A percentile compares a stretch with the other conserved stretches of the same genome.
Evolutionary conservation across 371 early-diverging fungal genomes (phyloP).

Genomic region (Circinella umbellata): DNA sequence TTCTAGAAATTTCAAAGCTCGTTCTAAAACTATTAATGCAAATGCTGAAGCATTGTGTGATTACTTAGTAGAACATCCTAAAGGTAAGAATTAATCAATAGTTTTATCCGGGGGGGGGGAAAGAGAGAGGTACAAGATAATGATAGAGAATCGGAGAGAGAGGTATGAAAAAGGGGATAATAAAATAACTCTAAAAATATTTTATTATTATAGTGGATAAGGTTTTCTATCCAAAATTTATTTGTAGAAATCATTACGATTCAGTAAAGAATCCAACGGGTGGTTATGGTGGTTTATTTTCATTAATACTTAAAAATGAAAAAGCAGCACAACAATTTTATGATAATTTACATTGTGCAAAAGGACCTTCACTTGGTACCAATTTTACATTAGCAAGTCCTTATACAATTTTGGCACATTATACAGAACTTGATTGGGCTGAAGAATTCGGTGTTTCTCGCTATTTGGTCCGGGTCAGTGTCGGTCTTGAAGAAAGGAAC

Average conservation of each 20-base stretch:
- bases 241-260: constrained; percentile 69
- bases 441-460: constrained; percentile 78
- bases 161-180: too few relatives aligned
- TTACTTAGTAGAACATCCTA: constrained; percentile 65
- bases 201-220: constrained; percentile 56
- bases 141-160: not conserved
- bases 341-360: constrained; percentile 79
- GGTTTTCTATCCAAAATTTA: constrained; percentile 88
- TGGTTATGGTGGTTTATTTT: constrained; percentile 92
- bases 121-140: too few relatives aligned
- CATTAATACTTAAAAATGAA: constrained; percentile 71
- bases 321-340: constrained; percentile 75
- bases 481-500: constrained; percentile 84
- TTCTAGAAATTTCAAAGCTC: constrained; percentile 82
- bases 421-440: constrained; percentile 92
- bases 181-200: too few relatives aligned
- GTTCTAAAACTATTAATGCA: constrained; percentile 75
- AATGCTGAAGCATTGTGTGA: constrained; percentile 84
- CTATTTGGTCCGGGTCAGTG: constrained; percentile 84
- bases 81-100: constrained; percentile 42
- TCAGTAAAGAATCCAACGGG: constrained; percentile 59
- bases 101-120: too few relatives aligned
- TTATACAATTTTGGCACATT: constrained; percentile 95
- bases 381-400: constrained; percentile 95
- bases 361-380: constrained; percentile 96